Conservation (phyloP, 2,329 filamentous ascomycete species). For the Ceratocystis smalleyi region DNA sequence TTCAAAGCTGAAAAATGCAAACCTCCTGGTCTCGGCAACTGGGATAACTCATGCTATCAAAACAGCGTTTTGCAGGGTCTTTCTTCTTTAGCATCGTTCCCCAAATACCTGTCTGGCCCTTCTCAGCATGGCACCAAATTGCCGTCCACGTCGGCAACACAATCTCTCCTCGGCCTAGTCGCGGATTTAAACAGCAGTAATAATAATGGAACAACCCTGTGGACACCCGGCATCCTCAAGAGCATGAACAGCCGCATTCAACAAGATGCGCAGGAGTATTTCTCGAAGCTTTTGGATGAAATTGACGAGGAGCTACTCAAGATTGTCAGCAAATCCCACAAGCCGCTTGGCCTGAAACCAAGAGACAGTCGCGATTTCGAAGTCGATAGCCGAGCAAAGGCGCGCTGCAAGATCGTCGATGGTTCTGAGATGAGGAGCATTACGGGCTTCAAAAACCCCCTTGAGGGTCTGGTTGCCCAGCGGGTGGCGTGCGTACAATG, state of each 20-base stretch:
- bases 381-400: constrained; percentile 28
- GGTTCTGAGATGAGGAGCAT: constrained; percentile 26
- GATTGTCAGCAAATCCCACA: constrained; percentile 22
- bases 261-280: constrained; percentile 96
- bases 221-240: constrained; percentile 69
- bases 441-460: constrained; percentile 48
- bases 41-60: constrained; percentile 93
- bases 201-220: constrained; percentile 62
- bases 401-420: constrained; percentile 26
- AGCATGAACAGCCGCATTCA: constrained; percentile 92
- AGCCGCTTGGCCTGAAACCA: constrained; percentile 16
- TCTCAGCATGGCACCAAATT: constrained; percentile 20
- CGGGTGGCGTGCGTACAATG: constrained; percentile 76
- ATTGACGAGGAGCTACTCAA: constrained; percentile 60
- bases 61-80: constrained; percentile 86
- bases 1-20: constrained; percentile 17
- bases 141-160: constrained; percentile 20
- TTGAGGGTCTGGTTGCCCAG: constrained; percentile 79
- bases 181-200: constrained; percentile 50
- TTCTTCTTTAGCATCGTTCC: constrained; percentile 56
- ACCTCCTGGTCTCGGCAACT: constrained; percentile 66
- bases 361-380: constrained; percentile 24
- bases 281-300: constrained; percentile 73
- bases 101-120: constrained; percentile 44
- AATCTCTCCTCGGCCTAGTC: constrained; percentile 48